Percentiles rank a stretch among this genome's conserved stretches.
Conservation (phyloP, 495 filamentous ascomycete species). For the Amniculicola lignicola region DNA sequence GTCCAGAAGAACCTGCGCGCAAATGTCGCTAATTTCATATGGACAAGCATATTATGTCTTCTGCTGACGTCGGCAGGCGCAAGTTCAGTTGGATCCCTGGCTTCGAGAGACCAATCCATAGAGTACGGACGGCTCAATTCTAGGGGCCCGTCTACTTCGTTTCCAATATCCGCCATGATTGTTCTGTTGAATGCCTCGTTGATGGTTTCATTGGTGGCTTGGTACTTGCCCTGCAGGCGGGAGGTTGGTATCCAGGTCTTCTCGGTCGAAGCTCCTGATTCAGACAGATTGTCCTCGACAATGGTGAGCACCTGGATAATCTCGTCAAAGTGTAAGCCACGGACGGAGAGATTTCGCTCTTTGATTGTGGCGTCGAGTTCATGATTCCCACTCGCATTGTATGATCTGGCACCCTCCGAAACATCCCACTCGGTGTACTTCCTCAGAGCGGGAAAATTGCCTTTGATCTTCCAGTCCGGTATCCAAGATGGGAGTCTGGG, state of each 20-base stretch:
- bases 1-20: neutral
- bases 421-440: neutral
- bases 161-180: conserved; percentile 1
- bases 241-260: neutral
- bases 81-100: too few species aligned
- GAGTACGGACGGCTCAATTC: too few species aligned
- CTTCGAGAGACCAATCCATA: too few species aligned
- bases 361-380: neutral
- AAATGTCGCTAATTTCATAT: neutral
- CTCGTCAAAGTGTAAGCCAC: neutral
- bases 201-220: neutral
- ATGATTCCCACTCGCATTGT: neutral
- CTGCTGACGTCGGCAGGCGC: too few species aligned
- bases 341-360: neutral
- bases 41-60: neutral
- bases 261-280: neutral
- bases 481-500: neutral
- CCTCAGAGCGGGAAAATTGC: neutral
- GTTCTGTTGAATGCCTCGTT: conserved; percentile 4
- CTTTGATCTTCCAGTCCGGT: neutral
- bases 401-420: neutral
- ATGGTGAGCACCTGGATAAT: neutral
- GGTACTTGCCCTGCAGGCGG: neutral
- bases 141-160: too few species aligned
- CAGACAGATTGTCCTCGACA: neutral